Evolutionary conservation across 2,329 filamentous ascomycete genomes (phyloP).

Genomic region (Didymellaceae sp.): DNA sequence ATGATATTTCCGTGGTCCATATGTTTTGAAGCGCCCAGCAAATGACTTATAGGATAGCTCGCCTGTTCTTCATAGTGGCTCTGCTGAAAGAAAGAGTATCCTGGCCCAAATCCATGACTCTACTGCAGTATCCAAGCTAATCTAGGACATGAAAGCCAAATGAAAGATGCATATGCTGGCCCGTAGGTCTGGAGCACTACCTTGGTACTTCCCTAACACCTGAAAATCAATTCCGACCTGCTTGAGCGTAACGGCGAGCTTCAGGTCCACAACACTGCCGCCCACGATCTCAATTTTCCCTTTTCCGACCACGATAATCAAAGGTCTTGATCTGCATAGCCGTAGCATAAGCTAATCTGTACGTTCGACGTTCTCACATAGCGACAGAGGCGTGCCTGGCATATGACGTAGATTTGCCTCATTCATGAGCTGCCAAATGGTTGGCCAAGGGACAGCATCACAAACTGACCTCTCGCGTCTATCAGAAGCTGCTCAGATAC

Average conservation of each 20-base stretch:
- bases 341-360: no score
- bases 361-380: no score
- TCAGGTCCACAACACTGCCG: constrained; percentile 21
- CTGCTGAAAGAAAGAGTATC: not conserved
- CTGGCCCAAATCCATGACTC: not conserved
- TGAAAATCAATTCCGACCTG: constrained; percentile 20
- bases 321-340: not conserved
- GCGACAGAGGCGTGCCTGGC: no score
- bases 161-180: constrained; percentile 28
- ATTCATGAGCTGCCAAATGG: no score
- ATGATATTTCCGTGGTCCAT: no score
- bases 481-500: no score
- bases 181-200: constrained; percentile 22
- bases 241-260: constrained; percentile 19
- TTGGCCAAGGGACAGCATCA: no score
- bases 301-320: not conserved
- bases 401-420: no score
- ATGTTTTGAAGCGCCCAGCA: no score
- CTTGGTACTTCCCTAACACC: constrained; percentile 19
- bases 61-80: not conserved
- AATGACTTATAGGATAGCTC: no score
- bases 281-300: constrained; percentile 18
- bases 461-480: no score
- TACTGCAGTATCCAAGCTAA: constrained; percentile 20
- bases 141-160: constrained; percentile 23